Evolutionary conservation across 176 grass and related monocot species (phyloP), one percentile per base, ranked within the genome.

Genomic region (Rhynchospora breviuscula): DNA sequence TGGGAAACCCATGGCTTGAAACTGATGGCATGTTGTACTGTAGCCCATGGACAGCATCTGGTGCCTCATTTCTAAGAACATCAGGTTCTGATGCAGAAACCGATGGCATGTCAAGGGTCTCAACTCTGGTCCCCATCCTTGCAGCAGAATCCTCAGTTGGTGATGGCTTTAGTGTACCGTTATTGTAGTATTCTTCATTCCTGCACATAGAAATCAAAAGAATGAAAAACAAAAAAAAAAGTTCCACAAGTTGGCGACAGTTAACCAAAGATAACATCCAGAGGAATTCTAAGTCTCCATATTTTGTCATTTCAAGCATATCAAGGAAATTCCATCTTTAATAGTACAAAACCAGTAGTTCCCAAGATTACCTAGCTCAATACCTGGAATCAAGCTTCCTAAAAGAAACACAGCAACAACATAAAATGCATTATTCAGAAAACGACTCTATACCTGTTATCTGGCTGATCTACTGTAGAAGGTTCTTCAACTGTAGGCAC

Each of bases 11-110:
- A 81, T 94, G 87, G 86, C 79, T 86, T 31, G 93, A 88, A 59
- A 79, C 93, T 61, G 96, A 93, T 78, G 97, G 88, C 63, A 96
- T 56, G 31, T 92, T 91, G 85, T 99, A 96, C 62, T 99, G 91
- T 83, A 96, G 88, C 76, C 80, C 85, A 33, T 87, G 88, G 54
- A 91, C 80, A 76, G 87, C 70, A 86, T 93, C 93, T 53, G 87
- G 79, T 78, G 88, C 56, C 1, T 93, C 89, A 60, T 85, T 86
- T 78, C 88, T 92, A 61, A 87, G 45, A 49, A 90, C 88, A 70
- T 95, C 91, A 84, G 93, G 60, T 62, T 95, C 86, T 75, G 89
- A 90, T 31, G 46, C 80, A 52, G 80, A 66, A 80, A 85, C 89
- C 71, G 93, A 92, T 71, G 97, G 89, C 70, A 78, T 90, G 76